Evolutionary conservation across 139 green algal genomes (phyloP), one percentile per base, ranked within the genome.

Genomic region (Marvania coccoides): DNA sequence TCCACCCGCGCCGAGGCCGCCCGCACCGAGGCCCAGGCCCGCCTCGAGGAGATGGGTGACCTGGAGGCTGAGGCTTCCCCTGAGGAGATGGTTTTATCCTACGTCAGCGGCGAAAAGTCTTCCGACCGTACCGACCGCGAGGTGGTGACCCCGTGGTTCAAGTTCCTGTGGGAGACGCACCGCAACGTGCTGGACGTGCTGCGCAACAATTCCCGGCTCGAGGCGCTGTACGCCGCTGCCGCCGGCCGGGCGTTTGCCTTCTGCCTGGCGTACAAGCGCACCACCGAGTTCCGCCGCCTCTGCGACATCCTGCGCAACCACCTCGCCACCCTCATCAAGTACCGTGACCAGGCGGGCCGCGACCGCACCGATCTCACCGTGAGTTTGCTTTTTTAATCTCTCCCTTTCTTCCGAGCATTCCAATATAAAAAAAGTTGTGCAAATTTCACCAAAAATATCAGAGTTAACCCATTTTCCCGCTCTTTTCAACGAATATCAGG

Each of bases 131-230:
- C 88, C 4, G 94, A 98, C 71, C 79, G 94, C 23, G 92, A 97
- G 83, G 71, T 95, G 54, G 94, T 99, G 12, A 98, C 95, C 7
- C 95, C 95, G 24, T 99, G 95, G 94, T 99, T 99, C 85, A 95
- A 96, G 73, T 98, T 99, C 70, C 79, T 99, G 70, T 99, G 95
- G 95, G 95, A 99, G 81, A 89, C 87, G 7, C 97, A 99, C 83
- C 80, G 93, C 58, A 77, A 77, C 37, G 67, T 70, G 36, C 83
- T 99, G 63, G 95, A 99, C 71, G 95, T 98, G 53, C 82, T 99
- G 77, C 85, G 90, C 58, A 98, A 96, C 83, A 98, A 99, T 80
- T 88, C 83, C 56, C 92, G 95, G 68, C 87, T 99, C 58, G 93
- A 99, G 80, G 64, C 80, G 9, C 85, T 99, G 58, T 99, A 98